These are phyloP conservation scores for Solanum acaule DNA, from an alignment of 257 asterid species.

Conservation along the genomic window DNA sequence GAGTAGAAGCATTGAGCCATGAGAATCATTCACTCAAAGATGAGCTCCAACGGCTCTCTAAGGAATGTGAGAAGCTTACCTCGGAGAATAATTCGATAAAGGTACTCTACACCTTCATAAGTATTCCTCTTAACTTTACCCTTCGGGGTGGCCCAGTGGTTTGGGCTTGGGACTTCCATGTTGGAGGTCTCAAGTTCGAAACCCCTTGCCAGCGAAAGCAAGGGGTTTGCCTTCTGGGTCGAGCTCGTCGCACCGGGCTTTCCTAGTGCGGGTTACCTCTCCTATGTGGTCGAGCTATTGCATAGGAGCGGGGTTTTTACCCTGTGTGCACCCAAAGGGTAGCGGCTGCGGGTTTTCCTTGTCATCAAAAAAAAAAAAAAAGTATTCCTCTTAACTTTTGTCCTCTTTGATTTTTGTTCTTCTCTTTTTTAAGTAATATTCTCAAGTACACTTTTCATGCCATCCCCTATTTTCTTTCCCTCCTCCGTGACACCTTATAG, in stretches of 20 bases:
- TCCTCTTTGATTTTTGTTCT: background rate
- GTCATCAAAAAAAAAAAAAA: background rate
- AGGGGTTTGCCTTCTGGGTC: no score
- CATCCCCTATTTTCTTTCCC: background rate
- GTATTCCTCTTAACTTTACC: background rate
- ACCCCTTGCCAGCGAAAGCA: no score
- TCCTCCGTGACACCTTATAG: background rate
- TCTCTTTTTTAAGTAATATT: background rate
- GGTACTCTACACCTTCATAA: constrained; percentile 18
- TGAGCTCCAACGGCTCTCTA: constrained; percentile 64
- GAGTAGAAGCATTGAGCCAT: constrained; percentile 52
- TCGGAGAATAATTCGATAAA: constrained; percentile 59
- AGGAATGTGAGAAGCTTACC: constrained; percentile 73
- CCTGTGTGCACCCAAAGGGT: no score
- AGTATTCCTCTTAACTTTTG: background rate
- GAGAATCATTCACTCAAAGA: constrained; percentile 62
- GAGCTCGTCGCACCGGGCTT: no score
- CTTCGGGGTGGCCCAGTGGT: no score
- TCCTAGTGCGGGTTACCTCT: no score
- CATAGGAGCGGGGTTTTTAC: no score
- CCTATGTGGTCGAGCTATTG: no score
- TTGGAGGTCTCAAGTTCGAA: no score
- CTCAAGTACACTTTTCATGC: background rate
- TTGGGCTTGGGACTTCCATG: no score
- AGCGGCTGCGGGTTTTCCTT: no score